These are phyloP conservation scores for Gaeumannomyces tritici DNA, from an alignment of 2,329 filamentous ascomycete genomes.

Conservation along the genomic window DNA sequence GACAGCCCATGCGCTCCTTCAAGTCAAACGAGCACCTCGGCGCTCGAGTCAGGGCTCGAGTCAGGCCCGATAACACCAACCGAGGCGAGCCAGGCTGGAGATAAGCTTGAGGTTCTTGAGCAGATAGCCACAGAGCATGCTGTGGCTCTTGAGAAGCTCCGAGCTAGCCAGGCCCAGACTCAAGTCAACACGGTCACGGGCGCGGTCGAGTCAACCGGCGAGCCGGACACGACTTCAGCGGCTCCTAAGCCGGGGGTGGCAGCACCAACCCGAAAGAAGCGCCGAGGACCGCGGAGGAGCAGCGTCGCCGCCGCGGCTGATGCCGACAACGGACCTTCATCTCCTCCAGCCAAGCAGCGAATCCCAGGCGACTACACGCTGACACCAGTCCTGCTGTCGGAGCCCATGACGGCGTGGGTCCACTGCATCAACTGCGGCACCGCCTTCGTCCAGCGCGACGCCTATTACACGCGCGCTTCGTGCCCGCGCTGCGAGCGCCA, in stretches of 20 bases:
- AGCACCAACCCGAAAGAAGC: not conserved
- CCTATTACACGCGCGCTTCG: constrained; percentile 74
- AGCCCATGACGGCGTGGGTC: constrained; percentile 74
- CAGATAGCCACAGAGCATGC: not conserved
- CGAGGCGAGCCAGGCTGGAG: not conserved
- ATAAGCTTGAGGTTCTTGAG: not conserved
- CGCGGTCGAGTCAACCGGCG: not conserved
- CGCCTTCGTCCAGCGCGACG: constrained; percentile 80
- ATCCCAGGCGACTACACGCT: constrained; percentile 74
- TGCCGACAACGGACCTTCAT: not conserved
- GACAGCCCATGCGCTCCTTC: too few relatives aligned
- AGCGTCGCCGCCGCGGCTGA: not conserved
- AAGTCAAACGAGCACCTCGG: too few relatives aligned
- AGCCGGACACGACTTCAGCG: not conserved
- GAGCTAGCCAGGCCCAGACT: not conserved
- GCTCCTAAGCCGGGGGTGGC: not conserved
- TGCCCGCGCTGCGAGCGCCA: constrained; percentile 93
- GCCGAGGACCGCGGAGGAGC: not conserved
- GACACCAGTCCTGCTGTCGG: constrained; percentile 64
- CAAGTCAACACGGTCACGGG: too few relatives aligned
- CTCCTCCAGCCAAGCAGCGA: constrained; percentile 25
- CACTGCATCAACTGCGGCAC: constrained; percentile 75
- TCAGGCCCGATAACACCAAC: not conserved
- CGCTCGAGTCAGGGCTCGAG: not conserved
- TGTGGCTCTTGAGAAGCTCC: not conserved